Evolutionary conservation across 2,329 filamentous ascomycete species (phyloP), one percentile per base, ranked within the genome.

Genomic region (Diatrype stigma): DNA sequence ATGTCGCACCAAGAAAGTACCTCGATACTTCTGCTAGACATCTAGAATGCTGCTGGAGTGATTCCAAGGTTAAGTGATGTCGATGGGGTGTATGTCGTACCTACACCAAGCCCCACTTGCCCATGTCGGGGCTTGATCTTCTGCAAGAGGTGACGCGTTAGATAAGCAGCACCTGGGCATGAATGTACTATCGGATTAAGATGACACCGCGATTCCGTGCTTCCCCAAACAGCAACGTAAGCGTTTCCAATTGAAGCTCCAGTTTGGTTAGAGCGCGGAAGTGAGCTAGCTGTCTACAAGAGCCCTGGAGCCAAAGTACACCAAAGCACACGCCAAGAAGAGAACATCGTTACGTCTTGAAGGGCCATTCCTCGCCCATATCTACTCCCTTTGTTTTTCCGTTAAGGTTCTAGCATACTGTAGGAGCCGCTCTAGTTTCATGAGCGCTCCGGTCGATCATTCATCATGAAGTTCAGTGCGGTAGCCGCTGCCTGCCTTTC

Each of bases 401-500:
- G 51, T 47, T 28, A 40, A 42, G 11, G 17, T 19, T 35, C 6
- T 12, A 47, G 51, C 50, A 49, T 52, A 26, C 45, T 42, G 48
- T 50, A 49, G 58, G 63, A 55, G 61, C 56, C 55, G 56, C 60
- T 64, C 62, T 54, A 16, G 11, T 19, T 66, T 60, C 51, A 63
- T 64, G 65, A 65, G 59, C 57, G 57, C 64, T 57, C 54, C 56
- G 45, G 50, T 56, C 52, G 55, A 53, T 50, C 52, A 51, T 54
- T 60, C 68, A 73, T 62, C 56, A 78, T 78, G 75, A 76, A 72
- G 69, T 68, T 72, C 60, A 67, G 70, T 63, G 67, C 78, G 60
- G 69, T 81, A 67, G 75, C 79, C 64, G 77, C 81, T 64, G 80
- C 79, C 60, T 74, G 84, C 63, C 70, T 80, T 58, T 82, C 82